Base-by-base conservation (phyloP, 1,284 basidiomycete genomes). In the Moesziomyces sp. region DNA sequence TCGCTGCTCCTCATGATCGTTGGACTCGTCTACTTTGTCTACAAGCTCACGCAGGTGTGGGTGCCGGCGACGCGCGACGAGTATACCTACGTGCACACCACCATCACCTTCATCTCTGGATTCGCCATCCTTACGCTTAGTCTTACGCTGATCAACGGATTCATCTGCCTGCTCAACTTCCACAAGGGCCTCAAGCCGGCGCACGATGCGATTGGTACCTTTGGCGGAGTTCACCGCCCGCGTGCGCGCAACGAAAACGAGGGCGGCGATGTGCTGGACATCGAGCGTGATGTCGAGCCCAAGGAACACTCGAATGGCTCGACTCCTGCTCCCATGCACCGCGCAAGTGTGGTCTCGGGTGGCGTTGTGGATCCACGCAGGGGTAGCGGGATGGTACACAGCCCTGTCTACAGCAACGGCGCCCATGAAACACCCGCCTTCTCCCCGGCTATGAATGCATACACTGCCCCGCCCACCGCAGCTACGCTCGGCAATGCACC, bases 91-190 rank as follows among this genome's bases (percentile, higher is more conserved):
- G 78, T 79, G 13, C 67, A 68, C 21, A 70, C 70, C 9, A 81
- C 72, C 16, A 72, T 81, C 28, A 80, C 79, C 11, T 79, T 79
- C 46, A 73, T 81, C 46, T 70, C 68, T 21, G 69, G 56, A 16
- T 78, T 81, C 47, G 60, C 76, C 19, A 77, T 72, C 43, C 46
- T 74, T 21, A 60, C 58, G 28, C 53, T 80, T 3, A 28, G 45
- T 0, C 44, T 79, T 23, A 79, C 79, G 28, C 33, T 72, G 45
- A 23, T 69, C 52, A 75, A 67, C 26, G 74, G 77, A 16, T 48
- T 78, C 46, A 48, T 75, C 23, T 80, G 79, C 50, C 45, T 79
- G 53, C 46, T 64, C 48, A 81, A 81, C 64, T 81, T 81, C 62
- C 49, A 68, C 46, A 71, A 78, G 35, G 75, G 76, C 1, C 56